Base-by-base conservation (phyloP, 148 eudicot genomes). In the Nepenthes mirabilis region DNA sequence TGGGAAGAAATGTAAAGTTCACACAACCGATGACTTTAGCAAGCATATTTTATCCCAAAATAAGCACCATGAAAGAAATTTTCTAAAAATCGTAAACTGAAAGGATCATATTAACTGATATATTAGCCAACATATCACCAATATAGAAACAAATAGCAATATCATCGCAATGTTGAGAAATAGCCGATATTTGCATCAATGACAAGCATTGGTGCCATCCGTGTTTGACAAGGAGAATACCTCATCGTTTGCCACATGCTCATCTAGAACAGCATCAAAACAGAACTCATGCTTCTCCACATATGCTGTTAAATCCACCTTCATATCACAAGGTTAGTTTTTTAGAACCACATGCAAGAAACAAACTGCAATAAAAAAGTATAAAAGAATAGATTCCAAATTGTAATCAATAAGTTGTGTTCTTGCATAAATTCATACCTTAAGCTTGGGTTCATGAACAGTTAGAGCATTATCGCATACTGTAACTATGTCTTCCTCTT, bases 231-330 rank as follows among this genome's bases (percentile, higher is more conserved):
- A 52, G 11, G 37, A 34, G 54, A 37, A 53, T 70, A 93, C 99
- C 96, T 93, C 96, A 72, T 88, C 88, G 71, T 93, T 88, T 57
- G 95, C 68, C 53, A 93, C 96, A 60, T 82, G 55, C 78, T 93
- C 91, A 74, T 80, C 95, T 32, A 93, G 81, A 77, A 93, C 94
- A 58, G 95, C 96, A 79, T 93, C 99, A 73, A 93, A 93, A 70
- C 96, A 93, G 68, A 93, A 93, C 69, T 93, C 96, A 33, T 93
- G 99, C 72, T 88, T 93, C 82, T 93, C 99, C 57, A 93, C 96
- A 63, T 88, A 93, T 34, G 99, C 96, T 71, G 99, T 93, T 77
- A 93, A 74, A 80, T 93, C 96, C 66, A 93, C 99, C 99, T 93
- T 43, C 64, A 61, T 23, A 62, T 45, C 57, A 62, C 36, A 64